Evolutionary conservation across 2,329 filamentous ascomycete species (phyloP), one percentile per base, ranked within the genome.

Genomic region (Pseudohalonectria lignicola): DNA sequence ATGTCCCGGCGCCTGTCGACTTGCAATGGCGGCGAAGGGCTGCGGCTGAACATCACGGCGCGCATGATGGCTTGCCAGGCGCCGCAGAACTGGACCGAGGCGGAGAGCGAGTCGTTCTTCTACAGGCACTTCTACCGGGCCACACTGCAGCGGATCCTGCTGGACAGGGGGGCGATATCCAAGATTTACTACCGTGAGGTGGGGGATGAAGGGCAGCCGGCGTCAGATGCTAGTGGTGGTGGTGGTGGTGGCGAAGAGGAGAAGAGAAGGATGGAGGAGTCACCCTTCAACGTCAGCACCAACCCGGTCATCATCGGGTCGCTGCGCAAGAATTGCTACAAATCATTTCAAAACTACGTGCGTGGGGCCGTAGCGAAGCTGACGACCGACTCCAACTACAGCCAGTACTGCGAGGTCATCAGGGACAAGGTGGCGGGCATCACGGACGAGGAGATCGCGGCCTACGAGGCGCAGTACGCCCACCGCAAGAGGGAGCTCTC

Each of bases 31-130:
- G 86, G 87, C 3, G 33, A 35, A n/a, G 33, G 33, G 12, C 69
- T 96, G 34, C 74, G 85, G 18, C 69, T 96, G 41, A 96, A 98
- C 59, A 94, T 96, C 53, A 98, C 92, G 4, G 87, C 92, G 1
- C 77, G 92, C 32, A 94, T 94, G 82, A 95, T 96, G 90, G 90
- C 90, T 3, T 88, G 93, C 36, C 92, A 98, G 62, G 92, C 92
- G 7, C 88, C 92, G 2, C 71, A 79, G 42, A 98, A 98, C 63
- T 98, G 92, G 92, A 83, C 82, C 2, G 66, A 69, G 18, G 65
- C 71, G 20, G 88, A 94, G 43, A 93, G 85, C 54, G 82, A 87
- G 37, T 70, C 67, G 7, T 98, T 96, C 63, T 96, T 98, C 64
- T 86, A 79, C 0, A 75, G 90, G 0, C 92, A 98, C 57, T 94